Base-by-base conservation (phyloP, 352 stramenopile species). In the Blastocystis hominis region DNA sequence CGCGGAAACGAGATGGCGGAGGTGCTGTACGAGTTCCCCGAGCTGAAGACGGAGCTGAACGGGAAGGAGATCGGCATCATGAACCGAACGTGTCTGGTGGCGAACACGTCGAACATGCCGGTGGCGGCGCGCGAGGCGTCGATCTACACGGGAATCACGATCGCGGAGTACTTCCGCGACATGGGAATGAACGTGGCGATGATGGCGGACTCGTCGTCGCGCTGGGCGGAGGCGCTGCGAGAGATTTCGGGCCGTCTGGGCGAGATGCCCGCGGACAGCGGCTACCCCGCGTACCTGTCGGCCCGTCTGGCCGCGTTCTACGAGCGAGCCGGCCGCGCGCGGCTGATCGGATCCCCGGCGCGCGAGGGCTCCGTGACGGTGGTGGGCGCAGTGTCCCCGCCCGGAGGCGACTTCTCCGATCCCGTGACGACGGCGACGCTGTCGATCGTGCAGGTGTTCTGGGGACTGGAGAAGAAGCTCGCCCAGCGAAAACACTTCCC, bases 91-190 rank as follows among this genome's bases (percentile, higher is more conserved):
- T 97, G 95, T 59, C 91, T 99, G 42, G 96, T 99, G 75, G 96
- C 96, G 75, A 99, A 99, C 92, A 99, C 97, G n/a, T 98, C 95
- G 91, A 99, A 99, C 94, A 99, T 99, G 97, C 97, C 97, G 66
- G 97, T 99, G 89, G 97, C 97, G 68, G 97, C 97, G 38, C 95
- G 97, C 92, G 97, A 99, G 91, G 97, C 97, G 40, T 98, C 94
- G 47, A 99, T 99, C 89, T 99, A 99, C 93, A 99, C 97, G 62
- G 94, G 94, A 66, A 98, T 98, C 88, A 98, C 96, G 61, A 92
- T 98, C 55, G 95, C 96, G 64, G 95, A 98, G 91, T 98, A 98
- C 92, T n/a, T n/a, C n/a, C n/a, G n/a, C n/a, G n/a, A n/a, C n/a
- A n/a, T n/a, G n/a, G n/a, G n/a, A n/a, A n/a, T n/a, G n/a, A n/a